Base-by-base conservation (phyloP, 78 protist genomes). In the Andalucia godoyi region DNA sequence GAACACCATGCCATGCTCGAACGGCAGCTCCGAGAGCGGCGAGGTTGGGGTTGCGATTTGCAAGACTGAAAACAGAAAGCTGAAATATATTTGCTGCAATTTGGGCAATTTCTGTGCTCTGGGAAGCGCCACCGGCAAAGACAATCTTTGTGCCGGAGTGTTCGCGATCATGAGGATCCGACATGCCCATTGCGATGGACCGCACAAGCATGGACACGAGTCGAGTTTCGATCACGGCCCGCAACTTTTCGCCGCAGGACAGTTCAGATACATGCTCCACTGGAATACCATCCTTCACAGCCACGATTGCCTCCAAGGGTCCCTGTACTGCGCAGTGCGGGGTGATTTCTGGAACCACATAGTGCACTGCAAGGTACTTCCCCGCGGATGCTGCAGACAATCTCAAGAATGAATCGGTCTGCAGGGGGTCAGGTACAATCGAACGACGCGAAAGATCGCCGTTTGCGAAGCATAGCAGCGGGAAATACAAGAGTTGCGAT, bases 21-120 rank as follows among this genome's bases (percentile, higher is more conserved):
- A 50, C 25, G 7, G 73, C 73, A 64, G 73, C 73, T 7, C 73
- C 73, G 34, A 68, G 34, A 7, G 73, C 70, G 12, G 73, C 73
- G 34, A 21, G 8, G 40, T 68, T 68, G 34, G 21, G 41, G 10
- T 33, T 41, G 13, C 64, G 47, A 9, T 68, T 68, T 7, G 12
- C 17, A 64, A 30, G 41, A 23, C 27, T 43, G 33, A 18, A 32
- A 7, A 68, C 73, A 40, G 58, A 57, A 7, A 23, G 9, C 23
- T 43, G 66, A 64, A 68, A 68, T 15, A 68, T 43, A 23, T 68
- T 68, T 6, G 73, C 39, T 7, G 61, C 41, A 39, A 68, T 40
- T 25, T 68, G 73, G 30, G 34, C 12, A 38, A 50, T 51, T 7
- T 32, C 57, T 6, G 12, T 37, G 57, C 64, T 68, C 7, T 43